phyloP scores from a whole-genome alignment of 2,329 filamentous ascomycete species.

The Neonectria sp. region DNA sequence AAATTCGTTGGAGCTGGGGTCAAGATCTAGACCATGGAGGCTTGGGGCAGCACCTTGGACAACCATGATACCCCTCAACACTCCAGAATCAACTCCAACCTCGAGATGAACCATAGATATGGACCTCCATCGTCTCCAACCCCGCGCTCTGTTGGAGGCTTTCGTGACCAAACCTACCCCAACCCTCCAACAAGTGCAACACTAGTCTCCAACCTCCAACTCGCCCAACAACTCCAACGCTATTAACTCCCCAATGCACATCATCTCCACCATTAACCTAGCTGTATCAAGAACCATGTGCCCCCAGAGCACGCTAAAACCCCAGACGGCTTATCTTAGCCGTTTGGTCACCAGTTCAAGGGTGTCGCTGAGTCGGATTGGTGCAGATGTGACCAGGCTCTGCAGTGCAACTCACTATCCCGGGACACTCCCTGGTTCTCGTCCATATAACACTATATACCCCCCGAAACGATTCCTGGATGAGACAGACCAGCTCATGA shows the following conservation, averaged over 20 bases:
- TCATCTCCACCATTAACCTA: conserved; percentile 1
- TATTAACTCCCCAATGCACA: neutral
- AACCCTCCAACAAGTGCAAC: neutral
- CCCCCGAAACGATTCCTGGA: conserved; percentile 1
- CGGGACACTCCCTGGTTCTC: conserved; percentile 1
- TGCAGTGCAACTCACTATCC: conserved; percentile 4
- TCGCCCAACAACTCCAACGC: conserved; percentile 1
- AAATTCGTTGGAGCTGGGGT: neutral
- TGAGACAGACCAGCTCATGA: neutral
- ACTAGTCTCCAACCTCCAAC: conserved; percentile 18
- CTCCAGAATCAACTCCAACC: neutral
- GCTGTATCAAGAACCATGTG: neutral
- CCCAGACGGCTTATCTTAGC: conserved; percentile 32
- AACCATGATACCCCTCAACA: neutral
- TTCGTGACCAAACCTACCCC: neutral
- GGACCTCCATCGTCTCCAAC: neutral
- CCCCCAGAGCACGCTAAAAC: conserved; percentile 16
- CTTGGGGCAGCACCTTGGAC: neutral
- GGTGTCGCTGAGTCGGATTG: neutral
- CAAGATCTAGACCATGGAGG: neutral
- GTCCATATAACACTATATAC: conserved; percentile 8
- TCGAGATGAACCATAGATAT: neutral
- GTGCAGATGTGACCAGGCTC: neutral
- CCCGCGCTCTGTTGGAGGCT: neutral
- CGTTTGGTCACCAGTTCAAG: conserved; percentile 18